Evolutionary conservation across 495 filamentous ascomycete genomes (phyloP), one percentile per base, ranked within the genome.

Genomic region (Penicillium mononematosum): DNA sequence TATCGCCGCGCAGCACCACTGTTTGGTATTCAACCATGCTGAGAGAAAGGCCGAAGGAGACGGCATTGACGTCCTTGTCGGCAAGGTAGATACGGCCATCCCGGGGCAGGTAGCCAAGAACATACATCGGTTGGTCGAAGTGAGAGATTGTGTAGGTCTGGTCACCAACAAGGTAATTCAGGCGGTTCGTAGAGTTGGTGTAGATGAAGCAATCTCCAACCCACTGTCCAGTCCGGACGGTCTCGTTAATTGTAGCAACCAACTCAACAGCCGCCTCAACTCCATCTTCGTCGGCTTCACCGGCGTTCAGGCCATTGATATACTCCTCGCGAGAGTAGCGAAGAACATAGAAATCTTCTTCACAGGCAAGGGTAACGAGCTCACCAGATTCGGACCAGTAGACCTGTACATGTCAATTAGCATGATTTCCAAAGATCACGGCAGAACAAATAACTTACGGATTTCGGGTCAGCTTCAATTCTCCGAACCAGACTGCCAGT

Each of bases 121-220:
- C 80, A 72, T 98, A 99, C 87, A 93, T 92, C 16, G 90, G 85
- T 66, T 91, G 83, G 73, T 99, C 94, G 64, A 96, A 97, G 75
- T 98, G 93, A 39, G 91, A 91, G 66, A 99, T 88, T n/a, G 94
- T 96, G 81, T 98, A 96, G 29, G 92, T 95, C 74, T 97, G 91
- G 73, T 98, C 94, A 50, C 94, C 95, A 34, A 99, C 94, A 20
- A 99, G 85, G 73, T 98, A 97, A 80, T 98, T 99, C 58, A 99
- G 77, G 51, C 94, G 89, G 81, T 98, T 97, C 25, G 92, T 96
- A 63, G 84, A 87, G 78, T 92, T 98, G 27, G 94, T 97, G 79
- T 98, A 99, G 68, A 98, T 92, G 79, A 99, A 94, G 76, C 92
- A 96, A 72, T 99, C 94, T 24, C 94, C 94, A 55, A 99, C 87